phyloP scores from a whole-genome alignment of 2,329 filamentous ascomycete genomes.

The Tolypocladium guangdongense region DNA sequence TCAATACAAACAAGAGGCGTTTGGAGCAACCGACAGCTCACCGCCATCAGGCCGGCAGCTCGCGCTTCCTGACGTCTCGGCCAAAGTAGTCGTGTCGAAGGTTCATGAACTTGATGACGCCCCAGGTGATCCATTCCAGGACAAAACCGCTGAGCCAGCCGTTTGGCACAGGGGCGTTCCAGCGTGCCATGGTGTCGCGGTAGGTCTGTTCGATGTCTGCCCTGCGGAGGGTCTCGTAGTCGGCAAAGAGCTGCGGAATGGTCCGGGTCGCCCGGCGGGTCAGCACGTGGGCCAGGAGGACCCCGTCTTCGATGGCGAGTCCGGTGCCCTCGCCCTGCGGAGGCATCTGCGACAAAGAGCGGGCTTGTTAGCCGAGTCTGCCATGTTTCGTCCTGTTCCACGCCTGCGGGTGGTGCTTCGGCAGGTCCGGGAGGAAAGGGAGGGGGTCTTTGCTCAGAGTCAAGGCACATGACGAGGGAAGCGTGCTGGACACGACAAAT shows the following conservation, averaged over 20 bases:
- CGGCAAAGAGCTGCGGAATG: conserved; percentile 32
- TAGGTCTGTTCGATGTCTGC: conserved; percentile 32
- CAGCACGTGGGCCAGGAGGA: conserved; percentile 29
- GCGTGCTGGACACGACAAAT: neutral
- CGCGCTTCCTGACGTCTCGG: conserved; percentile 9
- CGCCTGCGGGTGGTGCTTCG: too few species aligned
- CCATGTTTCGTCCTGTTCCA: neutral
- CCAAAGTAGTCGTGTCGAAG: conserved; percentile 9
- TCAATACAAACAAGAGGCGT: neutral
- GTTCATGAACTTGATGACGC: conserved; percentile 8
- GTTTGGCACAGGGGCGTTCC: conserved; percentile 7
- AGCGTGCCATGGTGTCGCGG: conserved; percentile 24
- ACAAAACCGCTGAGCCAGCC: conserved; percentile 10
- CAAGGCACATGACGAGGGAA: neutral
- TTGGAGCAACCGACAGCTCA: neutral
- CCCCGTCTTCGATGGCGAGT: conserved; percentile 40
- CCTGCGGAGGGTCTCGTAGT: conserved; percentile 33
- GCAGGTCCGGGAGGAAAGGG: neutral
- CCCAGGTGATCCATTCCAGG: conserved; percentile 15
- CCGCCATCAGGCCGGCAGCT: conserved; percentile 5
- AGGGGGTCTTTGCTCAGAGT: neutral
- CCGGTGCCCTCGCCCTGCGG: conserved; percentile 39
- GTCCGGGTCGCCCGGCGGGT: conserved; percentile 7
- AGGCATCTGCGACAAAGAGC: conserved; percentile 25
- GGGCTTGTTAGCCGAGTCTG: neutral